Percentiles rank a stretch among this genome's conserved stretches.
phyloP scores from a whole-genome alignment of 805 yeast genomes.

The Schwanniomyces polymorphus region DNA sequence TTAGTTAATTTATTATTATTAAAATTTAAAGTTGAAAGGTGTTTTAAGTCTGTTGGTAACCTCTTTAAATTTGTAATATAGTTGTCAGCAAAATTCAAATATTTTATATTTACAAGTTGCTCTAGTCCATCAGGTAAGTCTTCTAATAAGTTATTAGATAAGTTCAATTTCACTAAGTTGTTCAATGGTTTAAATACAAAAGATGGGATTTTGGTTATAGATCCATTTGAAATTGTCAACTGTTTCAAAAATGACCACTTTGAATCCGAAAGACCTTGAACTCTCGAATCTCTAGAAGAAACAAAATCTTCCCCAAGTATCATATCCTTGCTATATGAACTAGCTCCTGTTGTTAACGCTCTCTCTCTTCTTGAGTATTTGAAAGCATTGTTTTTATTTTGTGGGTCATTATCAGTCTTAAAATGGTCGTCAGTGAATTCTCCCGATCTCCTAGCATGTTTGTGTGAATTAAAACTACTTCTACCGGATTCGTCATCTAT shows the following conservation, averaged over 20 bases:
- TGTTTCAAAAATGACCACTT: conserved; percentile 44
- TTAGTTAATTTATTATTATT: conserved; percentile 47
- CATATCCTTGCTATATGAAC: conserved; percentile 23
- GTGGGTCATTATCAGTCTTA: conserved; percentile 9
- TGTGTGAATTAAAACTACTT: conserved; percentile 24
- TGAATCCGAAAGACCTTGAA: conserved; percentile 26
- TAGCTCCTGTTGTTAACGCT: conserved; percentile 23
- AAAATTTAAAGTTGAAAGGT: conserved; percentile 48
- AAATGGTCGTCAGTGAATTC: conserved; percentile 10
- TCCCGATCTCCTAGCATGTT: conserved; percentile 6
- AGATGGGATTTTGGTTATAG: conserved; percentile 34
- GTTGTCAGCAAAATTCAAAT: conserved; percentile 44
- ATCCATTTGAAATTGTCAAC: conserved; percentile 40
- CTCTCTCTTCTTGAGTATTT: conserved; percentile 23
- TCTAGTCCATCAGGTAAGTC: conserved; percentile 55
- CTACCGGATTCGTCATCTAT: conserved; percentile 51
- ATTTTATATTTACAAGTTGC: conserved; percentile 47
- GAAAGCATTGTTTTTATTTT: conserved; percentile 18
- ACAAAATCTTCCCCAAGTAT: background rate
- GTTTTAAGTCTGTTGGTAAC: conserved; percentile 32
- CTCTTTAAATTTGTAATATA: conserved; percentile 32
- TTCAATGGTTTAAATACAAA: conserved; percentile 38
- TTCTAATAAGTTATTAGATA: conserved; percentile 53
- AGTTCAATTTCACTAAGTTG: conserved; percentile 48
- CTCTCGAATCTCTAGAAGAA: conserved; percentile 5